Base-by-base conservation (phyloP, 305 asterid genomes). In the Solanum hybrid region DNA sequence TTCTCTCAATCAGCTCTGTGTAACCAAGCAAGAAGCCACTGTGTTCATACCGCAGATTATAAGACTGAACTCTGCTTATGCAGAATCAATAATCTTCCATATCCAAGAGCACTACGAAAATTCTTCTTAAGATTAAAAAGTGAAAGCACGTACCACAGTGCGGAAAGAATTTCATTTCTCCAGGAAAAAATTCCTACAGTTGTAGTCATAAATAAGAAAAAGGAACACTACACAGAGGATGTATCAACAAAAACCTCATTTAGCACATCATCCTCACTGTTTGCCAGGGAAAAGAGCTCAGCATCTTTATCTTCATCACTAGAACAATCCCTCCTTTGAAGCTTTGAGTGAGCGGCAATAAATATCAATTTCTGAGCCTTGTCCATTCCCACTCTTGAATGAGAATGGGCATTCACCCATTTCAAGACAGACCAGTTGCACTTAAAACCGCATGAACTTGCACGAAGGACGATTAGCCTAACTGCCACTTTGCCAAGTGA, bases 251-350 rank as follows among this genome's bases (percentile, higher is more conserved):
- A 94, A 94, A 96, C 98, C 89, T 96, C 99, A 94, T 96, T 97
- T 90, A 97, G 97, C 95, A 95, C 96, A 92, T 97, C 99, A 86
- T 97, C 99, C 95, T 95, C 99, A 91, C 99, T 97, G 76, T 96
- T 97, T 89, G 94, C 97, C 93, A 96, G 61, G 86, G 95, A 93
- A 86, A 95, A 96, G 91, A 96, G 92, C 90, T 94, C 99, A 0
- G 92, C 93, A 81, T 96, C 99, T 92, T 94, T 94, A 37, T 96
- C 99, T 74, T 96, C 98, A 9, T 93, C 98, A 31, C 89, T 91
- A 22, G 92, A 83, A 87, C 89, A 89, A 88, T 93, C 98, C 85
- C 96, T 90, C 81, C 92, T 95, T 31, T 94, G 98, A 86, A 92
- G 92, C 89, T 94, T 95, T 4, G 98, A 94, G 90, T 96, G 97